These are phyloP conservation scores for Pythium apleroticum DNA, from an alignment of 352 stramenopile species.

Conservation along the genomic window DNA sequence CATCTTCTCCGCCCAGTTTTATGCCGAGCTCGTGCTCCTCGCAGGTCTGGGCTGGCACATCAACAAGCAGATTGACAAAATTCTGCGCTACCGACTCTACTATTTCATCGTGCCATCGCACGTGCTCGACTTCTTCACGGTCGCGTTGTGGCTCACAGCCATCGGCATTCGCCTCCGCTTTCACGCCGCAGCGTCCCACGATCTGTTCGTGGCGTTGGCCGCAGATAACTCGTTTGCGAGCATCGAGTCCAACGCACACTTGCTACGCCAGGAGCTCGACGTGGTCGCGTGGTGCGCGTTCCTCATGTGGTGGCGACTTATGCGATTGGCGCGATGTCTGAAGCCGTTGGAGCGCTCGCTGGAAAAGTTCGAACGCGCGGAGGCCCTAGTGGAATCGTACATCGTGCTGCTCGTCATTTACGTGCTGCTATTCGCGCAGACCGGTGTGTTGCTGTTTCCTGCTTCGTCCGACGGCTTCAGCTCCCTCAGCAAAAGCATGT, in stretches of 20 bases:
- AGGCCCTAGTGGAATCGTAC: conserved; percentile 43
- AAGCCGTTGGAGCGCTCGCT: conserved; percentile 44
- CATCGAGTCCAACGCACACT: conserved; percentile 30
- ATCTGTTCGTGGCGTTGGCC: conserved; percentile 37
- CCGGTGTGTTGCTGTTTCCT: conserved; percentile 42
- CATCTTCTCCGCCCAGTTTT: conserved; percentile 43
- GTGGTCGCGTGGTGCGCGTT: conserved; percentile 40
- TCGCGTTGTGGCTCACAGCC: conserved; percentile 41
- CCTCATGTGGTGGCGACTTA: conserved; percentile 64
- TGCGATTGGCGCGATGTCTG: conserved; percentile 45
- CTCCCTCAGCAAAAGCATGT: conserved; percentile 49
- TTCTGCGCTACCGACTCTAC: conserved; percentile 56
- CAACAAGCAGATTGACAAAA: conserved; percentile 46
- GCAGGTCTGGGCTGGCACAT: conserved; percentile 45
- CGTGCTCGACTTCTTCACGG: conserved; percentile 50
- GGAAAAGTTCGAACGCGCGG: conserved; percentile 43
- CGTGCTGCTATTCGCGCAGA: conserved; percentile 47
- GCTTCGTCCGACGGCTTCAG: conserved; percentile 35
- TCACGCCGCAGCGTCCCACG: conserved; percentile 36
- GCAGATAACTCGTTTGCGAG: conserved; percentile 37
- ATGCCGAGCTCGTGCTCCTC: conserved; percentile 49
- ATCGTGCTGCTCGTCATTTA: conserved; percentile 42
- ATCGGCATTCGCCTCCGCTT: conserved; percentile 37
- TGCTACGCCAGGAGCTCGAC: conserved; percentile 36
- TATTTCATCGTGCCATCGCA: conserved; percentile 63